Base-by-base conservation (phyloP, 2,329 filamentous ascomycete genomes). In the Diaporthe amygdali region DNA sequence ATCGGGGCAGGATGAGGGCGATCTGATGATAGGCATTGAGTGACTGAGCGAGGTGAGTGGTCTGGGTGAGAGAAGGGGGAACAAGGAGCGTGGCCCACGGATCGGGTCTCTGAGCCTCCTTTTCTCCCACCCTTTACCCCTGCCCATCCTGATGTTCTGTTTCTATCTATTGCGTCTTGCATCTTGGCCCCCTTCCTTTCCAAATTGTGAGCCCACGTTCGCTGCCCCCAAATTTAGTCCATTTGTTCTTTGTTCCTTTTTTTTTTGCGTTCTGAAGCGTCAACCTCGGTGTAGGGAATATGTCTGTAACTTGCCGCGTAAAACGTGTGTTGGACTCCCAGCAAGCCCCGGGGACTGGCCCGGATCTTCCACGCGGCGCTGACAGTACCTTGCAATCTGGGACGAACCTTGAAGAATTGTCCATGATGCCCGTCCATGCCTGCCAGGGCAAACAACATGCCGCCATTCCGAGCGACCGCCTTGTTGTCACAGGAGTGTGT, bases 231-330 rank as follows among this genome's bases (percentile, higher is more conserved):
- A 32, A 34, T 17, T 44, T 20, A 54, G 47, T 12, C 37, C 37
- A 52, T 67, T 44, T n/a, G 46, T 30, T 15, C n/a, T n/a, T 39
- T 49, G 32, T 39, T 59, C 34, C 37, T 59, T 27, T 59, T 55
- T 44, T n/a, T n/a, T n/a, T n/a, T n/a, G n/a, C n/a, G 37, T 30
- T 44, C 66, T 39, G 34, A 59, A 30, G 52, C 30, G 15, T 39
- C 54, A 30, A 59, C 63, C 63, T 71, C 71, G 68, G 71, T 70
- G 71, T 70, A 70, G 68, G 54, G 39, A 67, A 61, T 51, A 55
- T 15, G 30, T 70, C 61, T 67, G 71, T 66, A 66, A 66, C 71
- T 46, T 51, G 51, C 52, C 59, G 52, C 67, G 54, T 59, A 70
- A 66, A 59, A 47, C 54, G 46, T 69, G 55, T 63, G 15, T 17